Base-by-base conservation (phyloP, 176 grass and related monocot species). In the Paspalum vaginatum region DNA sequence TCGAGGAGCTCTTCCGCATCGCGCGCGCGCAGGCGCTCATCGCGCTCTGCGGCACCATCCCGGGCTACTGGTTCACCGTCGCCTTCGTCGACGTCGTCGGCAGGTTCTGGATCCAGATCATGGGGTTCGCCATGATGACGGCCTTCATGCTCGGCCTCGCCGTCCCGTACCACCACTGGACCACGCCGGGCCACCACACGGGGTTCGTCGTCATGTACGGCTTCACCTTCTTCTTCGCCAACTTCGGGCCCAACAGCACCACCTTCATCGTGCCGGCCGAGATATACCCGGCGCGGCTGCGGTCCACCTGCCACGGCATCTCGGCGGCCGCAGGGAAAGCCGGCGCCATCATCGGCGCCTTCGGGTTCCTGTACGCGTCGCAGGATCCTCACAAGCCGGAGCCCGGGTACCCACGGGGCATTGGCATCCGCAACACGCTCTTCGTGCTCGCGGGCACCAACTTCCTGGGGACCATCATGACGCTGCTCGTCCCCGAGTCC, bases 211-310 rank as follows among this genome's bases (percentile, higher is more conserved):
- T 85, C 11, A 70, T 91, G 61, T 91, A 91, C 41, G 86, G 60
- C 4, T 48, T 89, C 56, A 92, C 90, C 44, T 92, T 92, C 84
- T 92, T 92, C 90, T 92, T 92, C 84, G 87, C 90, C 15, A 92
- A 92, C 71, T 92, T 89, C 43, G 84, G 90, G 0, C 90, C 90
- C 44, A 92, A 89, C 86, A 84, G 76, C 76, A 92, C 90, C 1
- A 92, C 90, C 17, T 92, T 92, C 79, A 75, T 91, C 54, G 82
- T 91, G 18, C 85, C 89, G 4, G 89, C 89, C 5, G 89, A 91
- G 82, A 88, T 91, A n/a, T 91, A 63, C 73, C 89, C 89, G 0
- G 85, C 89, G 11, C 32, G 85, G 37, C 78, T 91, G 20, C 72
- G 89, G 1, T 85, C 89, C 0, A 88, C 85, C 1, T 91, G 89